Base-by-base conservation (phyloP, 2,329 filamentous ascomycete genomes). In the Plectosphaerella cucumerina region DNA sequence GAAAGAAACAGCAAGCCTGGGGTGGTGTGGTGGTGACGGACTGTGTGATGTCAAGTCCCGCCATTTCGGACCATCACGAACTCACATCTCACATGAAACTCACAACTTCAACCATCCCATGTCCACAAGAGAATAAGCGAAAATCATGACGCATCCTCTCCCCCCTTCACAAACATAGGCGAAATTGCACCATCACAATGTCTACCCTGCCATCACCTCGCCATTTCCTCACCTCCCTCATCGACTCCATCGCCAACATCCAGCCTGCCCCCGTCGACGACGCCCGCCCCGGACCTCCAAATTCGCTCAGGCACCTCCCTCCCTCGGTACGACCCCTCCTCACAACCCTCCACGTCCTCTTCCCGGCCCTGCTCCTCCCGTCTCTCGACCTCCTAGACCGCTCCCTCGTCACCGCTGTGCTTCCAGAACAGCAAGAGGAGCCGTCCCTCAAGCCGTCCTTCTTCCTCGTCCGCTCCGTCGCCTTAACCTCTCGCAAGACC, bases 331-430 rank as follows among this genome's bases (percentile, higher is more conserved):
- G 76, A 1, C 75, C 80, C 46, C 70, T 87, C 15, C 73, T 96
- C n/a, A 73, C 90, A 1, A 90, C 89, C 0, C 79, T 96, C 0
- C 92, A 97, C 70, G 87, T 90, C 33, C 72, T 97, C 14, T 95
- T 95, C 62, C 91, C 91, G 0, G 82, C 83, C 56, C 80, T 90
- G 49, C 72, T 97, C 2, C 83, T 97, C 1, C 89, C 90, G 3
- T 90, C 93, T 0, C 77, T 99, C 3, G 92, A 97, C 66, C 77
- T 97, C 0, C 77, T 99, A 1, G 94, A 99, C 66, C 81, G 90
- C 22, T 72, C 78, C 3, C 79, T 94, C 1, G 82, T 96, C 33
- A 84, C 76, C 6, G 77, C 83, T 2, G 67, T 85, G 5, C 46
- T 77, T 26, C 33, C 35, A 17, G 48, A 39, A 35, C 8, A 4